Percentiles rank a stretch among this genome's conserved stretches.
Evolutionary conservation across 139 green algal species (phyloP).

Genomic region (Spirogloea muscicola): DNA sequence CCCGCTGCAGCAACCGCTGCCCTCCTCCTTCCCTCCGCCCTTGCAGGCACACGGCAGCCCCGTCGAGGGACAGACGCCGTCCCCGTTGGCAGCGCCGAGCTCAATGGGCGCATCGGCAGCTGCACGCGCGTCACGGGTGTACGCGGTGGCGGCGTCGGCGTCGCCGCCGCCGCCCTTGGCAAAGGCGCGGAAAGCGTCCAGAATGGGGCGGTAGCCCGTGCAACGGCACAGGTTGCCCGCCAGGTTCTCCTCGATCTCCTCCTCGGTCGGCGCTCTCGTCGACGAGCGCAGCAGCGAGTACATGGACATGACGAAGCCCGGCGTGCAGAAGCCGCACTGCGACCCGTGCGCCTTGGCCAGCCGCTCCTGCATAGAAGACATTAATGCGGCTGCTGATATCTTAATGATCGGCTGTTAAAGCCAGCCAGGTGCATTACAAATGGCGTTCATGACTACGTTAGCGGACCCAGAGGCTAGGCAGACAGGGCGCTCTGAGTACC

Average conservation of each 20-base stretch:
- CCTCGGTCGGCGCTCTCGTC: constrained; percentile 57
- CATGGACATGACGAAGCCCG: constrained; percentile 98
- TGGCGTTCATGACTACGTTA: no score
- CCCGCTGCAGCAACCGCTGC: no score
- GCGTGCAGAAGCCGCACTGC: constrained; percentile 98
- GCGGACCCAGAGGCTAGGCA: no score
- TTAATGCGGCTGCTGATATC: no score
- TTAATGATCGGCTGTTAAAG: no score
- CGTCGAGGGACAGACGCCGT: constrained; percentile 71
- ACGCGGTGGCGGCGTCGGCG: constrained; percentile 47
- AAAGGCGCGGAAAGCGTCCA: constrained; percentile 92
- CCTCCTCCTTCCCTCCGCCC: constrained; percentile 2
- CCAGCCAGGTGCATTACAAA: no score
- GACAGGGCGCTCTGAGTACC: no score
- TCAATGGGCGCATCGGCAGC: background rate
- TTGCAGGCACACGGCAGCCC: constrained; percentile 74
- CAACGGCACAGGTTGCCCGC: constrained; percentile 95
- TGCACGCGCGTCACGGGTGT: constrained; percentile 1
- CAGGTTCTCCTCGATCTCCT: constrained; percentile 89
- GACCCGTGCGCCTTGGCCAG: constrained; percentile 84
- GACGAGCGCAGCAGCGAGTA: constrained; percentile 73
- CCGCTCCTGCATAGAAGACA: constrained; percentile 19
- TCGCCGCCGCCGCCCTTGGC: no score
- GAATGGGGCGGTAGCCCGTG: constrained; percentile 93
- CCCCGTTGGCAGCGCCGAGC: background rate